Evolutionary conservation across 345 rosid species (phyloP).

Genomic region (Aquilaria sinensis): DNA sequence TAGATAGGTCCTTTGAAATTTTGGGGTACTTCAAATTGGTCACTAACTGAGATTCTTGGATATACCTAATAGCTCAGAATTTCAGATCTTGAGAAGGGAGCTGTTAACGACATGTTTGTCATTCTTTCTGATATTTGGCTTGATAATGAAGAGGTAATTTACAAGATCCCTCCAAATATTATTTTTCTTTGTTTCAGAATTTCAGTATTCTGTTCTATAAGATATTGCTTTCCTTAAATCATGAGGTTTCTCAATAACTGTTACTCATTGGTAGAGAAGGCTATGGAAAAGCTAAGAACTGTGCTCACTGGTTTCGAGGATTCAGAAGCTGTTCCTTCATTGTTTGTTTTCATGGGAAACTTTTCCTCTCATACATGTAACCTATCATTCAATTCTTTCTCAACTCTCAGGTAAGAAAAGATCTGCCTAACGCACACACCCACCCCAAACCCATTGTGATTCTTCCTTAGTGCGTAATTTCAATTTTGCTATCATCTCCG

Average conservation of each 20-base stretch:
- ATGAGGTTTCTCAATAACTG: constrained; percentile 1
- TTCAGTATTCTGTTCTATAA: constrained; percentile 7
- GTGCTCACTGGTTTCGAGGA: constrained; percentile 78
- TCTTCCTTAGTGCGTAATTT: not conserved
- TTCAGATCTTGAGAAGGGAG: constrained; percentile 55
- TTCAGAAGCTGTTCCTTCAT: constrained; percentile 77
- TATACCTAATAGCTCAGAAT: constrained; percentile 46
- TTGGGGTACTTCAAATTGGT: not conserved
- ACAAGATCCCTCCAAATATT: constrained; percentile 4
- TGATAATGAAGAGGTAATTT: constrained; percentile 76
- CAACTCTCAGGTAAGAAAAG: constrained; percentile 61
- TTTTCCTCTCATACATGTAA: constrained; percentile 82
- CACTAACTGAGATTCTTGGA: constrained; percentile 24
- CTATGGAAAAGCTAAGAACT: constrained; percentile 61
- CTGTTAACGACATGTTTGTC: constrained; percentile 82
- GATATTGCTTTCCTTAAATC: constrained; percentile 25
- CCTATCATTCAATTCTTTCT: constrained; percentile 67
- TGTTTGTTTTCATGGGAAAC: constrained; percentile 95
- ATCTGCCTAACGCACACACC: not conserved
- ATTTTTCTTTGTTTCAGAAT: not conserved
- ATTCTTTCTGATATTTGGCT: constrained; percentile 88
- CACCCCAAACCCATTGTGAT: not conserved
- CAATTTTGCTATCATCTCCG: not conserved
- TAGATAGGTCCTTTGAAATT: not conserved
- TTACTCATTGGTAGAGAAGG: constrained; percentile 57